Evolutionary conservation across 164 flowering plant species (phyloP).

Genomic region (Vitis vinifera): ASM3070453v1 NC_081811.1:26775501-26776000

Average conservation of each 20-base stretch:
- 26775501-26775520: constrained; percentile 16
- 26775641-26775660: constrained; percentile 6
- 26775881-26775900: background rate
- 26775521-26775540: constrained; percentile 12
- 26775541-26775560: background rate
- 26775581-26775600: background rate
- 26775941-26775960: too few species aligned
- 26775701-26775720: constrained; percentile 5
- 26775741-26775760: background rate
- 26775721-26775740: constrained; percentile 15
- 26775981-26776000: too few species aligned
- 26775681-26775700: background rate
- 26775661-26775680: background rate
- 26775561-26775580: constrained; percentile 4
- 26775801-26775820: background rate
- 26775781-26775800: background rate
- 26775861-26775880: constrained; percentile 4
- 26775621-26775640: background rate
- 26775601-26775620: background rate
- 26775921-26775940: background rate
- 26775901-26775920: constrained; percentile 15
- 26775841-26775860: constrained; percentile 11
- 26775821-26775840: constrained; percentile 3
- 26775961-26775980: too few species aligned
- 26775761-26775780: background rate